Percentiles rank a stretch among this genome's conserved stretches.
Conservation (phyloP, 1,284 basidiomycete species). For the Trichosporon sp. region DNA sequence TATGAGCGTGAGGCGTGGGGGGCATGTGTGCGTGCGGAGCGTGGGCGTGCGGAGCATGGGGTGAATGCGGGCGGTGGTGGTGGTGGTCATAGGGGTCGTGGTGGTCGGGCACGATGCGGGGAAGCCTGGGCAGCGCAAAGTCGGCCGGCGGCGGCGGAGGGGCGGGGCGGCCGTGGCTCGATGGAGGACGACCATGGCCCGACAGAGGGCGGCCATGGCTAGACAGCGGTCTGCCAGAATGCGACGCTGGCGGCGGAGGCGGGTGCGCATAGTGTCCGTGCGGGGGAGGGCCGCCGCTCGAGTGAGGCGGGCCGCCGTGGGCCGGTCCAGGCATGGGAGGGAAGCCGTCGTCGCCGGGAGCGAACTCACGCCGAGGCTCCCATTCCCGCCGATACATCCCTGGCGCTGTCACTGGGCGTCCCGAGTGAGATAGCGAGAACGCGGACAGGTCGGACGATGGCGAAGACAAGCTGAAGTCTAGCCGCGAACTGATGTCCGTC, state of each 20-base stretch:
- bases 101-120: constrained; percentile 26
- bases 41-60: constrained; percentile 13
- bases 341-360: constrained; percentile 34
- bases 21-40: constrained; percentile 8
- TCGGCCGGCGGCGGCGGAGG: not conserved
- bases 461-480: constrained; percentile 31
- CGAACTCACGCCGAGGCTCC: constrained; percentile 21
- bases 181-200: not conserved
- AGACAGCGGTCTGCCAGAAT: constrained; percentile 1
- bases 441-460: constrained; percentile 45
- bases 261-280: not conserved
- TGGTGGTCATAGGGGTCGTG: constrained; percentile 22
- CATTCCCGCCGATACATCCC: constrained; percentile 24
- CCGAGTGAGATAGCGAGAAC: constrained; percentile 39
- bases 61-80: constrained; percentile 1
- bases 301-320: not conserved
- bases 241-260: constrained; percentile 19
- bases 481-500: constrained; percentile 25
- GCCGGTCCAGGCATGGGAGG: constrained; percentile 23
- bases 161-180: not conserved
- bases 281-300: not conserved
- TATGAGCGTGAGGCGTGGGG: not conserved
- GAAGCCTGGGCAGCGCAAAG: constrained; percentile 26
- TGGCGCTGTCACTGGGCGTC: constrained; percentile 21
- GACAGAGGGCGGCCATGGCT: constrained; percentile 7